These are phyloP conservation scores for Phytopythium sindhum DNA, from an alignment of 352 stramenopile genomes.

Conservation along the genomic window DNA sequence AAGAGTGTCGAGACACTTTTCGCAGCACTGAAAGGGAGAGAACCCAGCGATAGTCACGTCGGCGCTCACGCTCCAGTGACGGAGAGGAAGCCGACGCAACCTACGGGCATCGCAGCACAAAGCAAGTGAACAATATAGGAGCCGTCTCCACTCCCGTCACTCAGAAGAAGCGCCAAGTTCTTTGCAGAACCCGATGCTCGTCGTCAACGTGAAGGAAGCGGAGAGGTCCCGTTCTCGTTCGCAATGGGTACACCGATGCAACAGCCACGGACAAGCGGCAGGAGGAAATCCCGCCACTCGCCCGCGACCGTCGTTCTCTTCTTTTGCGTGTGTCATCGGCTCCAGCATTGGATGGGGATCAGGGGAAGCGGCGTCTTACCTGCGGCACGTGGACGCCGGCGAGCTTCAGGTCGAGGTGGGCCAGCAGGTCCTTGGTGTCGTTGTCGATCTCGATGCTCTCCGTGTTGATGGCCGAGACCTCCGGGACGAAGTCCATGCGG, in stretches of 20 bases:
- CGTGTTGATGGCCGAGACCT: conserved; percentile 94
- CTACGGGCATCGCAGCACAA: conserved; percentile 3
- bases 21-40: background rate
- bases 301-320: conserved; percentile 4
- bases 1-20: background rate
- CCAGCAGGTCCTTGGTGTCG: conserved; percentile 98
- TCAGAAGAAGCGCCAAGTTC: background rate
- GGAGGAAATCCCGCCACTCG: background rate
- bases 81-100: background rate
- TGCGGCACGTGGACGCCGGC: conserved; percentile 86
- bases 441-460: conserved; percentile 97
- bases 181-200: background rate
- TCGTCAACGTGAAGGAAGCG: background rate
- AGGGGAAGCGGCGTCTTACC: conserved; percentile 44
- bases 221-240: conserved; percentile 10
- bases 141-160: conserved; percentile 1
- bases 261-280: conserved; percentile 6
- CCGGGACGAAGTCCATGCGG: conserved; percentile 99
- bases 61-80: background rate
- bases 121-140: conserved; percentile 5
- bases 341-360: conserved; percentile 64
- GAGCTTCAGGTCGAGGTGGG: conserved; percentile 93
- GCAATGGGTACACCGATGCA: conserved; percentile 68
- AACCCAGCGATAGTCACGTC: background rate
- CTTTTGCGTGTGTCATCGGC: conserved; percentile 49